Percentiles rank a stretch among this genome's conserved stretches.
Conservation (phyloP, 1,284 basidiomycete genomes). For the Fomitopsis schrenkii region DNA sequence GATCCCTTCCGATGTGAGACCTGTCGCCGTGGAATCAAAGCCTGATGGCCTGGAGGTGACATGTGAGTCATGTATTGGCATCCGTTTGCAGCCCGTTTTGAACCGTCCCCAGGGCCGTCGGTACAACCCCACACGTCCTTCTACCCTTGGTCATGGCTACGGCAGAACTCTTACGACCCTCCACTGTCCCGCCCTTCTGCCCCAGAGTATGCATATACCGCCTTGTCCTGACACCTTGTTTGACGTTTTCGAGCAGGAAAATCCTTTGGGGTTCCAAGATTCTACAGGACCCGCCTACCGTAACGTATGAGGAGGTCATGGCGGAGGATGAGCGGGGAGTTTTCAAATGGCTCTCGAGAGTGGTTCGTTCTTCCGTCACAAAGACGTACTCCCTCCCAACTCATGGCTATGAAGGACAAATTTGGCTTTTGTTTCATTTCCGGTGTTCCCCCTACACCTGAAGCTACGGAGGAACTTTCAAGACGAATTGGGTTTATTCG, state of each 20-base stretch:
- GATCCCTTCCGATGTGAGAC: conserved; percentile 76
- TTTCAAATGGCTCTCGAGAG: conserved; percentile 77
- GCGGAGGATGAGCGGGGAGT: conserved; percentile 60
- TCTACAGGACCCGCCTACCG: conserved; percentile 68
- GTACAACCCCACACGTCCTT: conserved; percentile 65
- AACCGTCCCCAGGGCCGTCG: conserved; percentile 50
- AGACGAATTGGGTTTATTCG: conserved; percentile 85
- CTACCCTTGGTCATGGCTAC: conserved; percentile 88
- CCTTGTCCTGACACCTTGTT: background rate
- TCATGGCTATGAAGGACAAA: conserved; percentile 48
- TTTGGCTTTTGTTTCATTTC: conserved; percentile 91
- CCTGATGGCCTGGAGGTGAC: conserved; percentile 63
- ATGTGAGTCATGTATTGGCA: conserved; percentile 40
- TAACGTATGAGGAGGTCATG: conserved; percentile 79
- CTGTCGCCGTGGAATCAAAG: conserved; percentile 57
- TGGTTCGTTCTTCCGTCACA: conserved; percentile 42
- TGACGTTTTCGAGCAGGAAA: conserved; percentile 42
- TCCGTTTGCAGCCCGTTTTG: background rate
- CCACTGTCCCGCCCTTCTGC: conserved; percentile 27
- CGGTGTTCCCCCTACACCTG: conserved; percentile 77
- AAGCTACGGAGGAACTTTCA: conserved; percentile 81
- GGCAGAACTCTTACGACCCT: conserved; percentile 73
- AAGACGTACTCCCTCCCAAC: background rate
- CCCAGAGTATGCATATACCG: conserved; percentile 37
- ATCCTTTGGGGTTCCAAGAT: conserved; percentile 84